phyloP scores from a whole-genome alignment of 2,329 filamentous ascomycete genomes.

The Sporothrix brunneoviolacea region DNA sequence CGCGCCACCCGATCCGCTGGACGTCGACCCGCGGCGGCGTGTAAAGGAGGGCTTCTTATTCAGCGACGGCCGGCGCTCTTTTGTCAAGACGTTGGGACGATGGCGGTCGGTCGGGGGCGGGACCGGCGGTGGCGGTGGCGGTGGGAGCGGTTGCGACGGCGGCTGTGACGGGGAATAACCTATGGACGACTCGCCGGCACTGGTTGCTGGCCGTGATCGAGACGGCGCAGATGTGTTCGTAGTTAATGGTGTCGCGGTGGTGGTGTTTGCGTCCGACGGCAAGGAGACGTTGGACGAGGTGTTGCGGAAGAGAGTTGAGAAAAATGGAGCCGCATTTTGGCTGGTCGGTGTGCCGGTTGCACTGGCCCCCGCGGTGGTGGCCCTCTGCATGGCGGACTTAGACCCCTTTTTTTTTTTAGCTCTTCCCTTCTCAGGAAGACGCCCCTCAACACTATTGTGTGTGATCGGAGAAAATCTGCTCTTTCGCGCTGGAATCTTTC shows the following conservation, averaged over 20 bases:
- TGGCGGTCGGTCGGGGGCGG: slow-evolving; percentile 17
- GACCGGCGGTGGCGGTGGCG: slow-evolving; percentile 16
- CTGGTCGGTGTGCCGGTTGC: slow-evolving; percentile 19
- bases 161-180: neutral
- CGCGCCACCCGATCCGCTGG: slow-evolving; percentile 22
- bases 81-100: slow-evolving; percentile 28
- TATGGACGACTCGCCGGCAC: slow-evolving; percentile 24
- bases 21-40: slow-evolving; percentile 30
- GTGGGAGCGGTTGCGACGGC: slow-evolving; percentile 9
- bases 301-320: slow-evolving; percentile 19
- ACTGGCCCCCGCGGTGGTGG: neutral
- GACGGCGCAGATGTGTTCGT: no score
- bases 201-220: slow-evolving; percentile 30
- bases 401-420: neutral
- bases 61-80: slow-evolving; percentile 48
- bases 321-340: slow-evolving; percentile 23
- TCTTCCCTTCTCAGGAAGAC: neutral
- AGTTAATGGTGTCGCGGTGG: no score
- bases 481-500: neutral
- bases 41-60: slow-evolving; percentile 48
- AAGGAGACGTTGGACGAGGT: slow-evolving; percentile 16
- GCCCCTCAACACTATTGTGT: no score
- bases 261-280: neutral
- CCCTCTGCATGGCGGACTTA: slow-evolving; percentile 20
- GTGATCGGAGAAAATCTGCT: neutral